Evolutionary conservation across 257 asterid genomes (phyloP), one percentile per base, ranked within the genome.

Genomic region (Sherardia arvensis): DNA sequence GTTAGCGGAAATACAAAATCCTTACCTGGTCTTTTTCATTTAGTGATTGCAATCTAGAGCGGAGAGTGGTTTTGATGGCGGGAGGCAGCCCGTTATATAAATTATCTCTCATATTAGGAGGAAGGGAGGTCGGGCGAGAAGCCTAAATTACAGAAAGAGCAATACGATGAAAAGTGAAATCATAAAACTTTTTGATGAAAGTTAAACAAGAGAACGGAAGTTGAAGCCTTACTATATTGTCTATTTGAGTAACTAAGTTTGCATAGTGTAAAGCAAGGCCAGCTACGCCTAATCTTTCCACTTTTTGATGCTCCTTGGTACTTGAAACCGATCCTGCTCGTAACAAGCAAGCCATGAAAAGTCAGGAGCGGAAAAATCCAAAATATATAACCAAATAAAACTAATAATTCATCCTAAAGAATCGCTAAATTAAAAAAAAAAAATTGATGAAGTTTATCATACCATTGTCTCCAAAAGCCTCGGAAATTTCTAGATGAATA

Each of bases 181-280:
- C 14, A 11, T 25, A 20, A 15, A 4, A 4, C 51, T 43, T 5
- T 61, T 25, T 40, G 60, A 65, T n/a, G 36, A 21, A 69, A 51
- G 43, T 57, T 62, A 26, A 15, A 43, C n/a, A 15, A 40, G 49
- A 14, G n/a, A 34, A 40, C 4, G 48, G 61, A 45, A 21, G 18
- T 29, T 38, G 27, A 11, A 36, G 61, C 96, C 98, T 85, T 78
- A 92, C 98, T 48, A 92, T 77, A 66, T 83, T 92, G 70, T 92
- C 98, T 30, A 92, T 92, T 71, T 92, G 95, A 69, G 88, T 85
- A 71, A 92, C 80, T 74, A 92, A 76, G 84, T 85, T 92, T 62
- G 98, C 98, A 73, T 92, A 92, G 79, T 92, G 98, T 69, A 92
- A 77, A 65, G 97, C 95, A 71, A 92, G 95, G 75, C 98, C 95